Conservation (phyloP, 257 asterid genomes). For the Capsicum rhomboideum region DNA sequence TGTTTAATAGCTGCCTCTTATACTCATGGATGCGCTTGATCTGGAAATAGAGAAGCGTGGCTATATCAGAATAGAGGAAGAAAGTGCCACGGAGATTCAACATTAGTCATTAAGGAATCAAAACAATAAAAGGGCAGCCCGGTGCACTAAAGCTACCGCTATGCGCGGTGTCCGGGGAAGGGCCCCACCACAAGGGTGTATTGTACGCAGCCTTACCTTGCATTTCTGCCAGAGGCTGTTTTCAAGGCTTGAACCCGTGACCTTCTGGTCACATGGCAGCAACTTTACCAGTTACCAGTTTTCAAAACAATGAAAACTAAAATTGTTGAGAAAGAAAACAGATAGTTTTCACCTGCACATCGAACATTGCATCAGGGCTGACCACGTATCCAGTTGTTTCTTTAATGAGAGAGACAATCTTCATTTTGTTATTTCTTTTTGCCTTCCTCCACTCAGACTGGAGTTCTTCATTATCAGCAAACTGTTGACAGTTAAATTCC, state of each 20-base stretch:
- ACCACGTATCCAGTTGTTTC: constrained; percentile 69
- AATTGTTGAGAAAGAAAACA: constrained; percentile 4
- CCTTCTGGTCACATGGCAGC: too few relatives aligned
- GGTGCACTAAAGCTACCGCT: too few relatives aligned
- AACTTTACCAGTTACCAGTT: too few relatives aligned
- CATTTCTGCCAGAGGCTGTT: too few relatives aligned
- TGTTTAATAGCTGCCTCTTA: constrained; percentile 45
- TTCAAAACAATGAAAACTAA: neutral
- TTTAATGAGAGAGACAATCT: constrained; percentile 56
- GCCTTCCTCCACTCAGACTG: constrained; percentile 71
- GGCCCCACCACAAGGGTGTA: too few relatives aligned
- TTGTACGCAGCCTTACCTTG: too few relatives aligned
- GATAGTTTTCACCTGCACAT: constrained; percentile 47
- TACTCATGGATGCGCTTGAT: constrained; percentile 55
- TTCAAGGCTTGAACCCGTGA: too few relatives aligned
- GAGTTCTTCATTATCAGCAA: constrained; percentile 75
- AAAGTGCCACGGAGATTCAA: neutral
- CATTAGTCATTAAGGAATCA: neutral
- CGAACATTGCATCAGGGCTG: constrained; percentile 81
- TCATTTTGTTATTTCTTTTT: constrained; percentile 56
- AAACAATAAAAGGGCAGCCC: neutral
- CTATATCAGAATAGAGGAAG: neutral
- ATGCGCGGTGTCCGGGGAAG: too few relatives aligned
- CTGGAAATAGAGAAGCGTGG: constrained; percentile 17
- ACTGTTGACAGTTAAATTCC: constrained; percentile 31